Conservation (phyloP, 352 stramenopile species). For the Globisporangium carolinianum region DNA sequence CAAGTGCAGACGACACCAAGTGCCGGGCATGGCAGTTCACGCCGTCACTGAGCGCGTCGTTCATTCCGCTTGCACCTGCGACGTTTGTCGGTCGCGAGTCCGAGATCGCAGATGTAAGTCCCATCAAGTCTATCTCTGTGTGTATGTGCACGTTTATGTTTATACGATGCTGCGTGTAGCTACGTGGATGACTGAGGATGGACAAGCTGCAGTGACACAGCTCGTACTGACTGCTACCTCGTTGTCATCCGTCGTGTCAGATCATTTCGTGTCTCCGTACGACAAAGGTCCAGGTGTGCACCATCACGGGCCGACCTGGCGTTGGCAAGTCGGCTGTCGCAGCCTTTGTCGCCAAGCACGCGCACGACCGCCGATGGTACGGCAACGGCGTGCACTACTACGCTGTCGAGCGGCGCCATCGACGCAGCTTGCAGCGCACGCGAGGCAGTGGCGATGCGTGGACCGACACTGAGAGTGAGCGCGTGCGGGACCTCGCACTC, state of each 20-base stretch:
- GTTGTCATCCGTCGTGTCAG: conserved; percentile 6
- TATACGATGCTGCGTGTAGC: too few species aligned
- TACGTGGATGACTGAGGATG: too few species aligned
- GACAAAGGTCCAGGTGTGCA: conserved; percentile 41
- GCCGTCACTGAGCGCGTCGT: conserved; percentile 28
- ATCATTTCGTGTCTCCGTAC: conserved; percentile 19
- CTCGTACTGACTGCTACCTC: too few species aligned
- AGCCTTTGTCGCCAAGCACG: conserved; percentile 43
- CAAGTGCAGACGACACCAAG: conserved; percentile 2
- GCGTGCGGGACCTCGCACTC: conserved; percentile 10
- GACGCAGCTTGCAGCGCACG: neutral
- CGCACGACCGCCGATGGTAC: conserved; percentile 32
- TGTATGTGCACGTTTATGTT: neutral
- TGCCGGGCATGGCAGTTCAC: conserved; percentile 18
- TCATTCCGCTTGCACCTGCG: conserved; percentile 50
- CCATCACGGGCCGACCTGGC: conserved; percentile 31
- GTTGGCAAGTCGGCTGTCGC: conserved; percentile 60
- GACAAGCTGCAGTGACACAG: too few species aligned
- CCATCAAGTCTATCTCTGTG: neutral
- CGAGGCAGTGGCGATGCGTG: neutral
- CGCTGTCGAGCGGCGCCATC: conserved; percentile 20
- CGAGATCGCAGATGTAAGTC: conserved; percentile 35
- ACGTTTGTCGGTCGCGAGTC: conserved; percentile 47
- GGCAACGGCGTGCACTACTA: conserved; percentile 52
- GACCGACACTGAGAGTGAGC: neutral